These are phyloP conservation scores for Guadua angustifolia DNA, from an alignment of 176 grass and related monocot genomes.

Conservation along the genomic window DNA sequence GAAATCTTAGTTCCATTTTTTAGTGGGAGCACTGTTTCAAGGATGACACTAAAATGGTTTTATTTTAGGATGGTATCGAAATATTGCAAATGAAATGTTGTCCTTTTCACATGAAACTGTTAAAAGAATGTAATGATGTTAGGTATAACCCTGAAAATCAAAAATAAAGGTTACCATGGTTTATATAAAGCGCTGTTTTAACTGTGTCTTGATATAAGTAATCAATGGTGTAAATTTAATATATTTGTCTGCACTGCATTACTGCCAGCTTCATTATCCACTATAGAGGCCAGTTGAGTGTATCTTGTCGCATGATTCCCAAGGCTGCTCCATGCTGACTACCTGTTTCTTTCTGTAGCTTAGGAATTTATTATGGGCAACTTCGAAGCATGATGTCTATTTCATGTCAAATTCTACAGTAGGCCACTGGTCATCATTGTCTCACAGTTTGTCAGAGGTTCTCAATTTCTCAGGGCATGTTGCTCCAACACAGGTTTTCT, in stretches of 20 bases:
- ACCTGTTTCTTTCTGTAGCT: slow-evolving; percentile 61
- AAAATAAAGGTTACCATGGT: slow-evolving; percentile 3
- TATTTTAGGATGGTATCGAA: neutral
- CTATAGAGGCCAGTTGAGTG: neutral
- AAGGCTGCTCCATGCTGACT: slow-evolving; percentile 28
- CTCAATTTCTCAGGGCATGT: slow-evolving; percentile 81
- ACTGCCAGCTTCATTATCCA: slow-evolving; percentile 18
- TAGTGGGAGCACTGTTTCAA: neutral
- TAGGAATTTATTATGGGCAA: slow-evolving; percentile 94
- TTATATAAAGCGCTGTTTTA: neutral
- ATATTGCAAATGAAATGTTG: slow-evolving; percentile 22
- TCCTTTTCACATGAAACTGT: slow-evolving; percentile 1
- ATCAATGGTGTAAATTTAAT: neutral
- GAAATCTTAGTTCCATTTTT: neutral
- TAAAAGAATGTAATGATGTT: neutral
- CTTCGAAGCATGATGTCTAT: slow-evolving; percentile 94
- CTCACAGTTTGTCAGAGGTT: slow-evolving; percentile 54
- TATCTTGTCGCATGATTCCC: slow-evolving; percentile 28
- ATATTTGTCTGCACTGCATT: neutral
- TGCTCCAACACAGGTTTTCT: slow-evolving; percentile 77
- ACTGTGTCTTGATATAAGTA: slow-evolving; percentile 10
- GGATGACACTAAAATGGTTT: neutral
- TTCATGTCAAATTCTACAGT: slow-evolving; percentile 84
- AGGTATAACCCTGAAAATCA: neutral
- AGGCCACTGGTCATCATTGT: slow-evolving; percentile 85